A percentile compares a stretch with the other conserved stretches of the same genome.
These are phyloP conservation scores for Violaceomyces palustris DNA, from an alignment of 1,284 basidiomycete genomes.

Conservation along the genomic window DNA sequence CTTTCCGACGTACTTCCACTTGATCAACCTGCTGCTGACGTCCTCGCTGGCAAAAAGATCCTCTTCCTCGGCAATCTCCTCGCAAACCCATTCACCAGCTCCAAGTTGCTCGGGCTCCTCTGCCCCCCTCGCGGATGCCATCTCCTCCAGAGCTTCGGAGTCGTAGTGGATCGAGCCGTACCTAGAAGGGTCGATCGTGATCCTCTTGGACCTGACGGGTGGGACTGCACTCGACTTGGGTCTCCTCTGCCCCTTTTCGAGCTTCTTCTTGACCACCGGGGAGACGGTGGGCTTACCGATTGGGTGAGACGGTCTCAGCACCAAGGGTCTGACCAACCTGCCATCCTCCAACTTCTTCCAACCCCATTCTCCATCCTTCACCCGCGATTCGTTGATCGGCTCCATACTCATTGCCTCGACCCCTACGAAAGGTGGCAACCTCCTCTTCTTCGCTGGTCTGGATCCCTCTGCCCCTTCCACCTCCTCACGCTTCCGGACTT, in stretches of 20 bases:
- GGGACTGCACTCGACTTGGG: conserved; percentile 20
- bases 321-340: conserved; percentile 44
- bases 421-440: conserved; percentile 27
- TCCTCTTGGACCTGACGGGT: conserved; percentile 21
- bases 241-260: conserved; percentile 2
- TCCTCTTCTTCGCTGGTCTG: conserved; percentile 7
- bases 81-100: conserved; percentile 14
- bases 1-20: conserved; percentile 23
- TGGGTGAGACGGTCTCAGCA: conserved; percentile 39
- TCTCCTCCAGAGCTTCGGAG: not conserved
- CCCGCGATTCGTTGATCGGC: conserved; percentile 19
- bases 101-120: conserved; percentile 4
- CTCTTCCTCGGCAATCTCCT: conserved; percentile 16
- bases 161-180: conserved; percentile 38
- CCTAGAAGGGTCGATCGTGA: conserved; percentile 46
- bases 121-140: not conserved
- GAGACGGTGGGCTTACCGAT: conserved; percentile 21
- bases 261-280: conserved; percentile 4
- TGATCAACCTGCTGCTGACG: conserved; percentile 10
- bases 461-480: conserved; percentile 10
- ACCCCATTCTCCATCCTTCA: conserved; percentile 41
- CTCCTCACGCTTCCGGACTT: conserved; percentile 3
- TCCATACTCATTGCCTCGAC: conserved; percentile 23
- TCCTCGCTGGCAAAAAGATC: not conserved
- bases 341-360: conserved; percentile 47